Evolutionary conservation across 805 yeast genomes (phyloP).

Genomic region (Hanseniaspora occidentalis): DNA sequence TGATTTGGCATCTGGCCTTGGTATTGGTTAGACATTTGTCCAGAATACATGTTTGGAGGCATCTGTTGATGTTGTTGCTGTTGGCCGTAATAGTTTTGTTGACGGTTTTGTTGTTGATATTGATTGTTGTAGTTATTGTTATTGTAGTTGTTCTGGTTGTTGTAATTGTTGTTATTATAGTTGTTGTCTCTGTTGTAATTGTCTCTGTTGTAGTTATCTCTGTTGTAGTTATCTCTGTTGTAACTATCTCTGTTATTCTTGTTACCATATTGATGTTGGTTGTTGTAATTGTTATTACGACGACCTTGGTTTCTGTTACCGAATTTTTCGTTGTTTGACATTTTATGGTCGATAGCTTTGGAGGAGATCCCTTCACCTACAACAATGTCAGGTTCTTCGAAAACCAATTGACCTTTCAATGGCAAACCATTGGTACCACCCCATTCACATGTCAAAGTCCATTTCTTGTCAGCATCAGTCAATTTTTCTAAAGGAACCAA

Average conservation of each 20-base stretch:
- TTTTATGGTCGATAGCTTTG: conserved; percentile 78
- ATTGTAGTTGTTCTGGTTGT: conserved; percentile 1
- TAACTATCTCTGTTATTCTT: conserved; percentile 5
- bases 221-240: conserved; percentile 3
- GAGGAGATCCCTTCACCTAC: conserved; percentile 90
- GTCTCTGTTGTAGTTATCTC: conserved; percentile 6
- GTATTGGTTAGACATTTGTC: background rate
- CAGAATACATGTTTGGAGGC: background rate
- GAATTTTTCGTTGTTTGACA: conserved; percentile 38
- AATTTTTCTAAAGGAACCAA: conserved; percentile 76
- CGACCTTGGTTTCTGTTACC: conserved; percentile 22
- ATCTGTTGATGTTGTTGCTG: background rate
- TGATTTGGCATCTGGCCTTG: conserved; percentile 11
- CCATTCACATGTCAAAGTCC: conserved; percentile 88
- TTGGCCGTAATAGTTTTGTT: background rate
- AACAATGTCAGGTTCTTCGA: conserved; percentile 97
- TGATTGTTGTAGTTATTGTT: background rate
- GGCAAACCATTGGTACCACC: conserved; percentile 94
- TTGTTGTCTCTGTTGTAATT: conserved; percentile 3
- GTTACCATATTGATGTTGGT: conserved; percentile 4
- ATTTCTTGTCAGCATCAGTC: conserved; percentile 86
- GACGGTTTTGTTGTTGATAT: too few relatives aligned
- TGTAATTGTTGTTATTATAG: conserved; percentile 1
- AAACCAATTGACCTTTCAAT: conserved; percentile 60
- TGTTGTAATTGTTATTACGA: conserved; percentile 5